Percentiles rank a stretch among this genome's conserved stretches.
Conservation (phyloP, 2,329 filamentous ascomycete genomes). For the Paraconiothyrium brasiliense region DNA sequence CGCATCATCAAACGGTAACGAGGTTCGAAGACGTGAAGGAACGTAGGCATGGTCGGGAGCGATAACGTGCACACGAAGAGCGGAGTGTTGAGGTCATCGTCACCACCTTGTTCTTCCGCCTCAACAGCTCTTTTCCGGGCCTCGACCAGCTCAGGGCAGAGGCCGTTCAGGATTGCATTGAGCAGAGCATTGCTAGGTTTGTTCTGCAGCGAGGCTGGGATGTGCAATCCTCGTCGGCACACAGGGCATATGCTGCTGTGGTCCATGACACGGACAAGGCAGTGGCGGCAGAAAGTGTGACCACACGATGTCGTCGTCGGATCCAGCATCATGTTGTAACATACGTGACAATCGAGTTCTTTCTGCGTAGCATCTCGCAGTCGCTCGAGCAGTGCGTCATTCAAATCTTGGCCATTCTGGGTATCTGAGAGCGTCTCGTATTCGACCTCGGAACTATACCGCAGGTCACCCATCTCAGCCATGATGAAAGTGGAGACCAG, state of each 20-base stretch:
- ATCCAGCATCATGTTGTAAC: constrained; percentile 82
- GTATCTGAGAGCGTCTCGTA: constrained; percentile 56
- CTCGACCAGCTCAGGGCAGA: constrained; percentile 73
- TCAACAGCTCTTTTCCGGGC: constrained; percentile 65
- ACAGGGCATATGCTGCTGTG: constrained; percentile 82
- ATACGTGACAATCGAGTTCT: constrained; percentile 89
- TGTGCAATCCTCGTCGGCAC: constrained; percentile 73
- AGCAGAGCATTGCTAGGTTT: constrained; percentile 71
- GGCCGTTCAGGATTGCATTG: constrained; percentile 67
- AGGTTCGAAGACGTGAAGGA: constrained; percentile 92
- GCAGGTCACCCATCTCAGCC: constrained; percentile 68
- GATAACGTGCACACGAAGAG: constrained; percentile 85
- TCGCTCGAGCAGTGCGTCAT: constrained; percentile 62
- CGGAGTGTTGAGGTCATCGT: constrained; percentile 66
- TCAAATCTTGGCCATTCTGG: constrained; percentile 53
- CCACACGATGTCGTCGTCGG: constrained; percentile 87
- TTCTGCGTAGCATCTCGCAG: constrained; percentile 70
- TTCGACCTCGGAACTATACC: constrained; percentile 64
- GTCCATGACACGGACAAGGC: constrained; percentile 78
- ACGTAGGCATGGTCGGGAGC: constrained; percentile 83
- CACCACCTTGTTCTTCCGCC: constrained; percentile 65
- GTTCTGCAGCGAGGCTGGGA: constrained; percentile 59
- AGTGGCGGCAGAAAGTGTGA: constrained; percentile 87
- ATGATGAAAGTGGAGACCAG: constrained; percentile 73
- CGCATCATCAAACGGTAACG: constrained; percentile 90